Evolutionary conservation across 208 protist genomes (phyloP).

Genomic region (Leptomonas seymouri): DNA sequence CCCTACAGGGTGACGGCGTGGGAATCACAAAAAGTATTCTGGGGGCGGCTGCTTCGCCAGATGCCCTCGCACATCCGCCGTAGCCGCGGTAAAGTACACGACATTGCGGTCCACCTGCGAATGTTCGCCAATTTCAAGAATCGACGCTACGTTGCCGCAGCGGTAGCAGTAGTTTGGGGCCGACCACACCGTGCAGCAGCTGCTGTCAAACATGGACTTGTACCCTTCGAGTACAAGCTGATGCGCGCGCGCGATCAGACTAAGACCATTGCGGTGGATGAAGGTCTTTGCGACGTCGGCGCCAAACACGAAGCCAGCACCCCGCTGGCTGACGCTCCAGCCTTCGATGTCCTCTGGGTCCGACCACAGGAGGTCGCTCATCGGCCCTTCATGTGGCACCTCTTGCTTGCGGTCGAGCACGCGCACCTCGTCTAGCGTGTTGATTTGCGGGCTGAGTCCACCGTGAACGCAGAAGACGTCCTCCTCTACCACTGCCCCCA

Average conservation of each 20-base stretch:
- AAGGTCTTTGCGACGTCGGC: slow-evolving; percentile 77
- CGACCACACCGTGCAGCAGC: slow-evolving; percentile 95
- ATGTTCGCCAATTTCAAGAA: slow-evolving; percentile 92
- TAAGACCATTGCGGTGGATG: slow-evolving; percentile 85
- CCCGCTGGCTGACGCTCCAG: slow-evolving; percentile 86
- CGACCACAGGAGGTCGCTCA: slow-evolving; percentile 92
- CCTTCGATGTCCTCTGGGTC: slow-evolving; percentile 93
- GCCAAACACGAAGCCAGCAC: slow-evolving; percentile 91
- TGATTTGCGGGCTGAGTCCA: slow-evolving; percentile 86
- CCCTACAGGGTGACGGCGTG: background rate
- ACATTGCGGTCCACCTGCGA: slow-evolving; percentile 68
- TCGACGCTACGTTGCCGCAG: slow-evolving; percentile 95
- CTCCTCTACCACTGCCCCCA: slow-evolving; percentile 90
- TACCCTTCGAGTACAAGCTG: slow-evolving; percentile 95
- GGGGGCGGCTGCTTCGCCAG: slow-evolving; percentile 87
- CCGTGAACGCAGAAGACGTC: slow-evolving; percentile 96
- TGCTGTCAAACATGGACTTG: slow-evolving; percentile 93
- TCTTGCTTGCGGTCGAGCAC: slow-evolving; percentile 90
- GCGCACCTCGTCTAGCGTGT: slow-evolving; percentile 86
- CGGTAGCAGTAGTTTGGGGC: slow-evolving; percentile 96
- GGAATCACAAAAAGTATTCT: slow-evolving; percentile 65
- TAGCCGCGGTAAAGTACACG: slow-evolving; percentile 80
- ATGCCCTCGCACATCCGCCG: slow-evolving; percentile 77
- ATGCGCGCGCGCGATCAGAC: slow-evolving; percentile 89
- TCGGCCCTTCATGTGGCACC: slow-evolving; percentile 90